Evolutionary conservation across 1,284 basidiomycete genomes (phyloP).

Genomic region (Moniliella sp.): DNA sequence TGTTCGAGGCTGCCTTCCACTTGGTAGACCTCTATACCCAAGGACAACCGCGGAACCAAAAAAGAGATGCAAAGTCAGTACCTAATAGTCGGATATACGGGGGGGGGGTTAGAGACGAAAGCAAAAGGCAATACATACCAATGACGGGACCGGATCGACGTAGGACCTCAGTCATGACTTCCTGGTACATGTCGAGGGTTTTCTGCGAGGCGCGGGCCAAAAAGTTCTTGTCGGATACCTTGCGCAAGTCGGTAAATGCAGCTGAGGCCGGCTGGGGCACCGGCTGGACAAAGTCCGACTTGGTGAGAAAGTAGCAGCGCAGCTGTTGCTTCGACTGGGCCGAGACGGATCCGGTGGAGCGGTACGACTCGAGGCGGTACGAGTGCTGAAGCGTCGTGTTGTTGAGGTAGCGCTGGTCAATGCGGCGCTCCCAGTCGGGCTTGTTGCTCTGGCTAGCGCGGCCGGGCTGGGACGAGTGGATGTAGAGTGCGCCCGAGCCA

Average conservation of each 20-base stretch:
- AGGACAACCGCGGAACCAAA: slow-evolving; percentile 24
- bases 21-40: slow-evolving; percentile 82
- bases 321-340: slow-evolving; percentile 71
- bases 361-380: slow-evolving; percentile 87
- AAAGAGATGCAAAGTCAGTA: background rate
- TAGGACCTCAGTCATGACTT: slow-evolving; percentile 62
- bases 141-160: slow-evolving; percentile 38
- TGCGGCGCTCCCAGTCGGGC: slow-evolving; percentile 36
- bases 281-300: slow-evolving; percentile 59
- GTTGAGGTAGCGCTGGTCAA: slow-evolving; percentile 29
- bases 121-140: slow-evolving; percentile 1
- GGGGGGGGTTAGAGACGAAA: background rate
- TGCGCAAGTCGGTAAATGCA: slow-evolving; percentile 42
- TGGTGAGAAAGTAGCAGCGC: slow-evolving; percentile 85
- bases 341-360: slow-evolving; percentile 69
- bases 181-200: slow-evolving; percentile 82
- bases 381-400: slow-evolving; percentile 43
- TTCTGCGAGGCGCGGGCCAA: slow-evolving; percentile 76
- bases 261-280: slow-evolving; percentile 36
- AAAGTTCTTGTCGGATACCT: slow-evolving; percentile 73
- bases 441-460: slow-evolving; percentile 12
- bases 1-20: slow-evolving; percentile 64
- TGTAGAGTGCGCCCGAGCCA: slow-evolving; percentile 57
- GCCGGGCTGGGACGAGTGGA: slow-evolving; percentile 48
- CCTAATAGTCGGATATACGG: background rate